phyloP scores from a whole-genome alignment of 345 rosid species.

The Syzygium oleosum region DNA sequence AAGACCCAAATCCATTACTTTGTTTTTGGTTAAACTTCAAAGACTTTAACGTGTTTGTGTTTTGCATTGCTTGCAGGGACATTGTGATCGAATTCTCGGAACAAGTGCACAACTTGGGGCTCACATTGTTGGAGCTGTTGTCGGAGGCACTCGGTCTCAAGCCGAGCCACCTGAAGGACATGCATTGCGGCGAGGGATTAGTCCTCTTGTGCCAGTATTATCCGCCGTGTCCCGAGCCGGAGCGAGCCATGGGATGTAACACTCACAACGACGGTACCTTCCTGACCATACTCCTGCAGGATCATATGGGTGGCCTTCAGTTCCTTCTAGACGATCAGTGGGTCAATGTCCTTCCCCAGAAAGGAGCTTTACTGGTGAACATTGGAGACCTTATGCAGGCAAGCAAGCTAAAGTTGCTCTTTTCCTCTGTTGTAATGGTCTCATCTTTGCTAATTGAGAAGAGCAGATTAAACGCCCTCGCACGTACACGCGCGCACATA shows the following conservation, averaged over 20 bases:
- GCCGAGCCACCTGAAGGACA: conserved; percentile 4
- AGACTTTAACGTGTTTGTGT: background rate
- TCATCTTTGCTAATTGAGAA: background rate
- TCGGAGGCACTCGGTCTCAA: conserved; percentile 14
- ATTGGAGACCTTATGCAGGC: conserved; percentile 2
- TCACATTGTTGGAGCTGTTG: background rate
- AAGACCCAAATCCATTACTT: background rate
- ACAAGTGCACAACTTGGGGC: background rate
- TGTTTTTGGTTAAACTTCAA: background rate
- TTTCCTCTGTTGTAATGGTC: background rate
- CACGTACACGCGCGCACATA: background rate
- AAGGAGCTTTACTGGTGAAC: background rate
- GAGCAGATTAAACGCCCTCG: background rate
- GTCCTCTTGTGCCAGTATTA: conserved; percentile 3
- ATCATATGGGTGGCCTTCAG: conserved; percentile 12
- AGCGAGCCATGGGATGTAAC: background rate
- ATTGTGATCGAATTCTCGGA: background rate
- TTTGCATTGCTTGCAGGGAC: background rate
- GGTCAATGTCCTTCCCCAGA: background rate
- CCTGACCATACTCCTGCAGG: conserved; percentile 8
- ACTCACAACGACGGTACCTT: conserved; percentile 1
- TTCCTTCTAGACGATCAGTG: background rate
- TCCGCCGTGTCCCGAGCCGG: conserved; percentile 8
- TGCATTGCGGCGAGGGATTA: conserved; percentile 2
- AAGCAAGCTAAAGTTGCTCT: background rate